Conservation (phyloP, 495 filamentous ascomycete species). For the Lepidopterella palustris region DNA sequence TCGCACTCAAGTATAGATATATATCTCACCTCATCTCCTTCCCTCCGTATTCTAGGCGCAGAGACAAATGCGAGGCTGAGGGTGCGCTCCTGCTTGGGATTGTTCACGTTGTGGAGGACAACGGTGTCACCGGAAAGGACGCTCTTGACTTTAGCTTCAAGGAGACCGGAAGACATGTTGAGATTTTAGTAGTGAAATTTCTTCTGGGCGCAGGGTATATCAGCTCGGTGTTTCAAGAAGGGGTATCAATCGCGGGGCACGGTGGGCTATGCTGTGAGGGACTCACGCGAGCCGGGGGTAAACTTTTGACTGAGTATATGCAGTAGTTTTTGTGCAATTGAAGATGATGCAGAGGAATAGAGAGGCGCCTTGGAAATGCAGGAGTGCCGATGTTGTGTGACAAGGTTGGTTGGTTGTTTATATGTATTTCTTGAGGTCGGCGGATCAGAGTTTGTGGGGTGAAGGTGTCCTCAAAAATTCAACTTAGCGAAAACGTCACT, state of each 20-base stretch:
- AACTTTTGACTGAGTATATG: not conserved
- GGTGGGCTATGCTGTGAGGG: not conserved
- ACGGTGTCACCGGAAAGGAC: slow-evolving; percentile 90
- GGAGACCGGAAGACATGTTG: slow-evolving; percentile 24
- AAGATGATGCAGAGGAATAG: not conserved
- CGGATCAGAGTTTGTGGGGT: not conserved
- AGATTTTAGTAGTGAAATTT: not conserved
- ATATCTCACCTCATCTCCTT: slow-evolving; percentile 72
- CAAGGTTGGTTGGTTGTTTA: not conserved
- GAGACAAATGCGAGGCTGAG: slow-evolving; percentile 88
- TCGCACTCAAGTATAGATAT: not conserved
- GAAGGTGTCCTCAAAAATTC: not conserved
- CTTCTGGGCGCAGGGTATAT: not conserved
- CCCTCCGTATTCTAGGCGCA: slow-evolving; percentile 75
- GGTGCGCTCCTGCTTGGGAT: slow-evolving; percentile 67
- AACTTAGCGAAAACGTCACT: not conserved
- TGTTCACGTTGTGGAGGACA: slow-evolving; percentile 67
- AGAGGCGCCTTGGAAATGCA: not conserved
- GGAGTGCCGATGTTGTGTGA: not conserved
- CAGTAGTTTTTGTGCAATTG: not conserved
- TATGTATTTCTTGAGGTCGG: too few relatives aligned
- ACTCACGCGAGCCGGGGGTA: not conserved
- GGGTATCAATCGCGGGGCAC: not conserved
- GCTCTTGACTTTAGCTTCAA: slow-evolving; percentile 78
- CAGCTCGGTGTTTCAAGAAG: not conserved